Conservation (phyloP, 768 basidiomycete genomes). For the Russula olivacea region DNA sequence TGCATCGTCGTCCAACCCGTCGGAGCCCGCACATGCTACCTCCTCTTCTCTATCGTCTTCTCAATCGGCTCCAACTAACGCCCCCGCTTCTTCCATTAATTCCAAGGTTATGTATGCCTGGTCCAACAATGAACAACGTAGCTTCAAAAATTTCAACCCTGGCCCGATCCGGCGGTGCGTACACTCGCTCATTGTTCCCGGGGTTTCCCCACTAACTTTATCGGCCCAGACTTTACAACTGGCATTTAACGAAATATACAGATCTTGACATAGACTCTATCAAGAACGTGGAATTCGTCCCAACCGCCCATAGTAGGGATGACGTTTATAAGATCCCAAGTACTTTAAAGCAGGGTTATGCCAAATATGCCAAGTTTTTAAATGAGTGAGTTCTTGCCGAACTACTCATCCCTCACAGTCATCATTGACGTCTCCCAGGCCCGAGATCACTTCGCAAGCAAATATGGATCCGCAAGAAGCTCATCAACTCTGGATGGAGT, state of each 20-base stretch:
- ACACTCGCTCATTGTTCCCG: conserved; percentile 34
- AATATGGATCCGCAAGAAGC: conserved; percentile 49
- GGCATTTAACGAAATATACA: conserved; percentile 51
- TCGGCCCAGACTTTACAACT: conserved; percentile 49
- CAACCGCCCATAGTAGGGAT: conserved; percentile 67
- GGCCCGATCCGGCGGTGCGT: no score
- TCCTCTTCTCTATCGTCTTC: conserved; percentile 26
- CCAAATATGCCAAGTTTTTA: conserved; percentile 37
- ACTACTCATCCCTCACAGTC: conserved; percentile 31
- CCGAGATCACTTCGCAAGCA: conserved; percentile 40
- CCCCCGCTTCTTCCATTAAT: background rate
- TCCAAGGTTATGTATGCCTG: conserved; percentile 62
- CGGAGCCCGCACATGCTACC: background rate
- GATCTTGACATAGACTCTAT: background rate
- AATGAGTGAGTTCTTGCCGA: conserved; percentile 59
- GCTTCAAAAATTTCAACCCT: no score
- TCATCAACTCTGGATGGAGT: conserved; percentile 51
- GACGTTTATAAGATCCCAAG: conserved; percentile 45
- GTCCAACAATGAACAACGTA: conserved; percentile 51
- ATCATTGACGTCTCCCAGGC: background rate
- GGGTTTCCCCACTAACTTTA: background rate
- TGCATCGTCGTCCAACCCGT: background rate
- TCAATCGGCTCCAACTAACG: background rate
- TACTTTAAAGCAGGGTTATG: conserved; percentile 46
- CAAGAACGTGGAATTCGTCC: conserved; percentile 39